Conservation (phyloP, 2,329 filamentous ascomycete genomes). For the Ophiostoma piceae region DNA sequence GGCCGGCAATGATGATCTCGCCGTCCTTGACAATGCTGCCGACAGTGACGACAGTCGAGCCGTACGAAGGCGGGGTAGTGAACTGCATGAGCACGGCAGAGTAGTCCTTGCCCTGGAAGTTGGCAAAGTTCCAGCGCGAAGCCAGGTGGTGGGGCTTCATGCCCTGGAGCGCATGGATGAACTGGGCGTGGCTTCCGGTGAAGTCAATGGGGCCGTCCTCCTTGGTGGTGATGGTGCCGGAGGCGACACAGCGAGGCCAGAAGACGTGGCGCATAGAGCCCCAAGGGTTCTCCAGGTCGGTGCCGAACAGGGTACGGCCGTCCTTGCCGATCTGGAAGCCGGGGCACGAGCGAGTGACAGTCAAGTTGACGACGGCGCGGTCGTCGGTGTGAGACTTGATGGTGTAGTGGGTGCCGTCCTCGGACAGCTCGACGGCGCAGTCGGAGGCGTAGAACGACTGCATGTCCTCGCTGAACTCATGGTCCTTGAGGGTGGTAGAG, state of each 20-base stretch:
- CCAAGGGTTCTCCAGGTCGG: slow-evolving; percentile 81
- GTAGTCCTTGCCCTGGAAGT: slow-evolving; percentile 82
- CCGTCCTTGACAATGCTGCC: slow-evolving; percentile 77
- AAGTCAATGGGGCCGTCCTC: slow-evolving; percentile 76
- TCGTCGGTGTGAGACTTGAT: slow-evolving; percentile 88
- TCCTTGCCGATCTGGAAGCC: slow-evolving; percentile 81
- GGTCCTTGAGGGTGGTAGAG: slow-evolving; percentile 70
- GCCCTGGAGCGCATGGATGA: slow-evolving; percentile 82
- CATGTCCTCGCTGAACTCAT: slow-evolving; percentile 79
- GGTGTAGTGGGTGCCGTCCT: slow-evolving; percentile 74
- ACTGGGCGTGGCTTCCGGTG: slow-evolving; percentile 74
- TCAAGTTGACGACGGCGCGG: slow-evolving; percentile 77
- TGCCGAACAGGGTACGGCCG: slow-evolving; percentile 79
- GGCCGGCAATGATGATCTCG: slow-evolving; percentile 70
- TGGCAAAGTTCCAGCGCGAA: slow-evolving; percentile 84
- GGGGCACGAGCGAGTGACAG: slow-evolving; percentile 67
- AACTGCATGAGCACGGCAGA: slow-evolving; percentile 95
- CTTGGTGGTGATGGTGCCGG: slow-evolving; percentile 79
- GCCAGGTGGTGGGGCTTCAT: slow-evolving; percentile 99
- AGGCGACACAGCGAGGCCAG: slow-evolving; percentile 80
- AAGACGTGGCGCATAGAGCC: slow-evolving; percentile 87
- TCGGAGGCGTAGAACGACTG: slow-evolving; percentile 80
- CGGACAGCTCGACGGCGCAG: slow-evolving; percentile 77
- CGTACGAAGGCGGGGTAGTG: slow-evolving; percentile 89
- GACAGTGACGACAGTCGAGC: slow-evolving; percentile 74